These are phyloP conservation scores for Aspergillus pseudoviridinutans DNA, from an alignment of 2,329 filamentous ascomycete species.

Conservation along the genomic window DNA sequence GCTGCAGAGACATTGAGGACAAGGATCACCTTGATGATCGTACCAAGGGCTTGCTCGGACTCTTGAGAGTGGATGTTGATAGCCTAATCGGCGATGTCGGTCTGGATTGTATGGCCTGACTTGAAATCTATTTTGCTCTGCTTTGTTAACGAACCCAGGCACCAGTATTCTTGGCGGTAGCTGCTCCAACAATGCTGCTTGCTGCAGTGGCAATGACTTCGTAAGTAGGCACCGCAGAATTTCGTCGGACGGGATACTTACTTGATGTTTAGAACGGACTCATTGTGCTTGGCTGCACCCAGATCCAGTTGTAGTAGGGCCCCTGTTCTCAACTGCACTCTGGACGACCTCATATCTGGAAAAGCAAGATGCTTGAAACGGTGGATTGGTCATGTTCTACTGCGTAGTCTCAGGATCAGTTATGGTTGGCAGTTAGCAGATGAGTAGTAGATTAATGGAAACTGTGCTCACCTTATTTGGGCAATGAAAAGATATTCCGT, in stretches of 20 bases:
- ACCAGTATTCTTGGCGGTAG: background rate
- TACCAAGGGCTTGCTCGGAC: background rate
- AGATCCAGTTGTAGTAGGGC: background rate
- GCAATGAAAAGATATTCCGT: too few relatives aligned
- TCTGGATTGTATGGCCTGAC: background rate
- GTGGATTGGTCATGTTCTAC: too few relatives aligned
- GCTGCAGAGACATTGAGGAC: background rate
- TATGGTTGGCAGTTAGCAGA: too few relatives aligned
- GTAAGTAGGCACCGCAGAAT: background rate
- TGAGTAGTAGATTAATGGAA: too few relatives aligned
- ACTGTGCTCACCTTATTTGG: too few relatives aligned
- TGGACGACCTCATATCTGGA: too few relatives aligned
- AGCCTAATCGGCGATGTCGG: background rate
- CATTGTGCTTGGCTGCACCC: background rate
- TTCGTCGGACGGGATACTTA: background rate
- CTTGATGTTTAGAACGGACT: background rate
- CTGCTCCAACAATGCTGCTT: background rate
- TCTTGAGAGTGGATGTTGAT: background rate
- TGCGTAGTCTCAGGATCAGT: too few relatives aligned
- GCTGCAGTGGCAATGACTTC: background rate
- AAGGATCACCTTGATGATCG: background rate
- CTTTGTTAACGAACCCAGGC: background rate
- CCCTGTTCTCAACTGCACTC: too few relatives aligned
- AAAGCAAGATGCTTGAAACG: too few relatives aligned
- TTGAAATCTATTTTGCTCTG: background rate